Evolutionary conservation across 768 basidiomycete genomes (phyloP), one percentile per base, ranked within the genome.

Genomic region (Pleurotus cornucopiae): DNA sequence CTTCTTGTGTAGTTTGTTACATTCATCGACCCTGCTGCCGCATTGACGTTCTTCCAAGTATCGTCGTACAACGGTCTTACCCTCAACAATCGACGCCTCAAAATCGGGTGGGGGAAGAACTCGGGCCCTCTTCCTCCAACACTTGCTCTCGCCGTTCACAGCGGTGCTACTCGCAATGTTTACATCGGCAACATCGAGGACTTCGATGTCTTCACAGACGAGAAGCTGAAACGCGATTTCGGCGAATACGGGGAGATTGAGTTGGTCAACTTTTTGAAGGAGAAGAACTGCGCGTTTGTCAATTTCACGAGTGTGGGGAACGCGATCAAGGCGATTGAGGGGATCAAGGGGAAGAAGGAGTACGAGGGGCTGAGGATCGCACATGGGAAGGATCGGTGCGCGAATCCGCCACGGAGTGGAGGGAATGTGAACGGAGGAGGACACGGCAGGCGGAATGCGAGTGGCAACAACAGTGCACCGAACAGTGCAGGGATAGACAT

Each of bases 81-180:
- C 20, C 77, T 98, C 57, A 95, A 94, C 76, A 92, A 94, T 70
- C 88, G 95, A 43, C 85, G 94, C 23, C 82, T 98, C 60, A 98
- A 98, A 77, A 85, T 98, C 62, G 95, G 96, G 46, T 99, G 96
- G 97, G 96, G 96, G 57, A 98, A 96, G 81, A 91, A 91, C 66
- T 87, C 92, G 13, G 94, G 94, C 4, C 88, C 94, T 14, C 77
- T 96, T 13, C 82, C 87, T 14, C 89, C 94, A 13, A 82, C 86
- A 2, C 78, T 97, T 39, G 89, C 92, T 25, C 79, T 95, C 59
- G 91, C 93, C 0, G 91, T 99, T 2, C 91, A 95, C 67, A 81
- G 86, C 0, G 97, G 97, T 16, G 94, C 96, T 1, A 97, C 94
- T 12, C 81, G 97, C 57, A 99, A 98, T 67, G 95, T 99, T 49